These are phyloP conservation scores for Sarocladiaceae sp. DNA, from an alignment of 2,329 filamentous ascomycete species.

Conservation along the genomic window DNA sequence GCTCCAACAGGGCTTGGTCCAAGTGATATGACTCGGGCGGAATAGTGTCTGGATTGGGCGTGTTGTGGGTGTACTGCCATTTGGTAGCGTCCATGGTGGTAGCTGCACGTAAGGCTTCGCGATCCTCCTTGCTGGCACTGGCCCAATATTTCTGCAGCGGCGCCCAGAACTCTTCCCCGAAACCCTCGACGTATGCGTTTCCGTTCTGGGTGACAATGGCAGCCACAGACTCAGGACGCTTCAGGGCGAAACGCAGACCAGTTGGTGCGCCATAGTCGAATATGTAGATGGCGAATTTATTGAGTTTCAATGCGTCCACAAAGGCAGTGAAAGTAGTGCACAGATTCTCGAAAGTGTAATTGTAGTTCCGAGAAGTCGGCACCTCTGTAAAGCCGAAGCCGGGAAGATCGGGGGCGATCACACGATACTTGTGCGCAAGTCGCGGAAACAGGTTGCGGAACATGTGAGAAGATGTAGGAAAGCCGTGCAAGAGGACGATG, in stretches of 20 bases:
- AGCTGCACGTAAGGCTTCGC: constrained; percentile 25
- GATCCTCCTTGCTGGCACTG: constrained; percentile 25
- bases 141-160: constrained; percentile 40
- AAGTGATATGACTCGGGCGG: constrained; percentile 41
- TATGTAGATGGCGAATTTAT: constrained; percentile 48
- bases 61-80: constrained; percentile 38
- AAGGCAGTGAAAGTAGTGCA: constrained; percentile 41
- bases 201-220: constrained; percentile 55
- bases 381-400: constrained; percentile 52
- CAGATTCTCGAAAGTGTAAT: constrained; percentile 42
- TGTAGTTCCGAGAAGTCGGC: constrained; percentile 39
- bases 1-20: constrained; percentile 45
- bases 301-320: constrained; percentile 38
- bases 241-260: constrained; percentile 45
- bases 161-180: constrained; percentile 43
- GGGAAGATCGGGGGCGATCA: constrained; percentile 52
- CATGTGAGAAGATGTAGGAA: constrained; percentile 35
- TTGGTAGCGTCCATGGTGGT: constrained; percentile 33
- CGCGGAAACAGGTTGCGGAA: constrained; percentile 38
- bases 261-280: constrained; percentile 58
- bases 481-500: constrained; percentile 39
- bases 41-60: constrained; percentile 25
- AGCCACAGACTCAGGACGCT: constrained; percentile 38
- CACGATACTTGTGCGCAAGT: constrained; percentile 20
- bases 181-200: constrained; percentile 53